A percentile compares a stretch with the other conserved stretches of the same genome.
phyloP scores from a whole-genome alignment of 1,284 basidiomycete genomes.

The Ustilago cynodontis region DNA sequence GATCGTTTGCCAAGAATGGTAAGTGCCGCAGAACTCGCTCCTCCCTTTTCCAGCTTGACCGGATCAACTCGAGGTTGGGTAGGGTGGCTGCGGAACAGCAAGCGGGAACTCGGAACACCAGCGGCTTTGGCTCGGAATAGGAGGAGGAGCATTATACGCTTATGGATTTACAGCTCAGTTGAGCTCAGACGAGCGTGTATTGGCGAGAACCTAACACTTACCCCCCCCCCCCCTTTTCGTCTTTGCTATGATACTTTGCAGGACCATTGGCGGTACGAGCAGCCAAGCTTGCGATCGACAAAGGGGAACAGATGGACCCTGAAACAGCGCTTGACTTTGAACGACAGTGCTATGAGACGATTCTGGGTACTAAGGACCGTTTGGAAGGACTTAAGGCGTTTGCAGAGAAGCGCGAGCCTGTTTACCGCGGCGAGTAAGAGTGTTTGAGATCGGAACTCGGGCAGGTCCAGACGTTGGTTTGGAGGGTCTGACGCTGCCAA shows the following conservation, averaged over 20 bases:
- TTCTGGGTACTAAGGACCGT: slow-evolving; percentile 84
- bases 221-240: background rate
- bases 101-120: slow-evolving; percentile 9
- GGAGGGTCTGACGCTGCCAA: too few species aligned
- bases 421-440: slow-evolving; percentile 82
- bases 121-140: background rate
- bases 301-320: slow-evolving; percentile 78
- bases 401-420: slow-evolving; percentile 84
- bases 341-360: slow-evolving; percentile 83
- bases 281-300: slow-evolving; percentile 87
- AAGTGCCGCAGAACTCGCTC: slow-evolving; percentile 46
- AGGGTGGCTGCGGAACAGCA: slow-evolving; percentile 7
- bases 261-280: slow-evolving; percentile 89
- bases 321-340: slow-evolving; percentile 85
- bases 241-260: slow-evolving; percentile 71
- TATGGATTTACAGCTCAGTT: slow-evolving; percentile 4
- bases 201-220: slow-evolving; percentile 16
- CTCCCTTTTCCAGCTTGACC: background rate
- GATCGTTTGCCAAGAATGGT: slow-evolving; percentile 75
- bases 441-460: background rate
- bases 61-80: background rate
- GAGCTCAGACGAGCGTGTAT: background rate
- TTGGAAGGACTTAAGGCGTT: slow-evolving; percentile 88
- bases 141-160: background rate
- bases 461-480: slow-evolving; percentile 33